Evolutionary conservation across 2,329 filamentous ascomycete genomes (phyloP).

Genomic region (Talaromyces sp.): DNA sequence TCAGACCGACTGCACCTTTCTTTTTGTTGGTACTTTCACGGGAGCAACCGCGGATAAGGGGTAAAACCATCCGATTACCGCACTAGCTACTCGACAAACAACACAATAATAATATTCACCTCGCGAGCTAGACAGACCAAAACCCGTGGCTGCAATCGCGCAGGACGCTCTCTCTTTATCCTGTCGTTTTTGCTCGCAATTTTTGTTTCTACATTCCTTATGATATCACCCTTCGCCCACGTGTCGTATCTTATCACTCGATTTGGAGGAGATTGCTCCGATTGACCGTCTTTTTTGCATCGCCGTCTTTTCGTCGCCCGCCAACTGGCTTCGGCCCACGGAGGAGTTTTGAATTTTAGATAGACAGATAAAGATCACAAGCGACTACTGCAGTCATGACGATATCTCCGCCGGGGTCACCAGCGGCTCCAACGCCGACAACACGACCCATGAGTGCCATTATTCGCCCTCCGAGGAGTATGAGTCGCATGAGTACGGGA

Average conservation of each 20-base stretch:
- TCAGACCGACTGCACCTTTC: not conserved
- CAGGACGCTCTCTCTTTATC: not conserved
- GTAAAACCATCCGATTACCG: not conserved
- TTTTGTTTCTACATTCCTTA: not conserved
- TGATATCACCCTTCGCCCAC: slow-evolving; percentile 1
- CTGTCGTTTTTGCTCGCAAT: not conserved
- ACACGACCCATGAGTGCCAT: slow-evolving; percentile 78
- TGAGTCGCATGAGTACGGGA: slow-evolving; percentile 76
- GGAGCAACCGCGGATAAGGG: slow-evolving; percentile 12
- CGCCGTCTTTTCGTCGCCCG: not conserved
- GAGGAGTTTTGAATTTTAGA: slow-evolving; percentile 10
- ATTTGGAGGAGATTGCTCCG: not conserved
- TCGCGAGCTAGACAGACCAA: not conserved
- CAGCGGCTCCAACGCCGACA: slow-evolving; percentile 45
- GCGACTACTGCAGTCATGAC: slow-evolving; percentile 50
- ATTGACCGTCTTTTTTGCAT: not conserved
- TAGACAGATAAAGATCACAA: not conserved
- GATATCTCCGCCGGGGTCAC: slow-evolving; percentile 68
- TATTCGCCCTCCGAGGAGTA: slow-evolving; percentile 72
- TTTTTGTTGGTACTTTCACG: slow-evolving; percentile 4
- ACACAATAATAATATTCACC: not conserved
- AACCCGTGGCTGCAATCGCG: not conserved
- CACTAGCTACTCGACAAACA: not conserved
- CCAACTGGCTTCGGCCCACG: slow-evolving; percentile 14
- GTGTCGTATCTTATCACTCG: not conserved